A percentile compares a stretch with the other conserved stretches of the same genome.
Conservation (phyloP, 495 filamentous ascomycete genomes). For the Trichoderma gamsii region DNA sequence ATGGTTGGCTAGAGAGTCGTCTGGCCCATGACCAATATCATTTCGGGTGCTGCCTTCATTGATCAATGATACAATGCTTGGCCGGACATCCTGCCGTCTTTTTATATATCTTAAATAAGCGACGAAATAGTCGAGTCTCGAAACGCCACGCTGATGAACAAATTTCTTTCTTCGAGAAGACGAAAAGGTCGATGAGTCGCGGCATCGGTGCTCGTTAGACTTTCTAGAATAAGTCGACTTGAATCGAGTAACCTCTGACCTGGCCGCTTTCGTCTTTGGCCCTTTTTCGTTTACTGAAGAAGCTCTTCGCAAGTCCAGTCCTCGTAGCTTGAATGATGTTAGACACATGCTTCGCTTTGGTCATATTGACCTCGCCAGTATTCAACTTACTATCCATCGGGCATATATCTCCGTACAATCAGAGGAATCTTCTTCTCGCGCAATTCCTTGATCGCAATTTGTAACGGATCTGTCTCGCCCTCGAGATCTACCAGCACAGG, state of each 20-base stretch:
- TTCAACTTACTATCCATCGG: conserved; percentile 85
- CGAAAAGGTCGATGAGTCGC: background rate
- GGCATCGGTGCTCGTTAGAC: background rate
- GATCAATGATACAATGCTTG: background rate
- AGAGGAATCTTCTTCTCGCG: conserved; percentile 97
- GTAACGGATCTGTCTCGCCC: conserved; percentile 93
- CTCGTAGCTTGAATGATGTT: conserved; percentile 66
- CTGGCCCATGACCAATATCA: background rate
- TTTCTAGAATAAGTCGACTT: background rate
- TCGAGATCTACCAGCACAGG: conserved; percentile 94
- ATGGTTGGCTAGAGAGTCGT: background rate
- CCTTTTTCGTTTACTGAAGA: conserved; percentile 38
- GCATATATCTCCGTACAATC: conserved; percentile 88
- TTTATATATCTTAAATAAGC: background rate
- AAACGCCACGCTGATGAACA: conserved; percentile 12
- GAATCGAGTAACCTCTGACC: background rate
- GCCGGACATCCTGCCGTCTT: background rate
- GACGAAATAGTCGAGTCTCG: background rate
- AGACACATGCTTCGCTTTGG: conserved; percentile 6
- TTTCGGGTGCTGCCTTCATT: background rate
- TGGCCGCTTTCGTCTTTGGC: background rate
- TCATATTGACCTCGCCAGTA: background rate
- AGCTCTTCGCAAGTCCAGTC: conserved; percentile 99
- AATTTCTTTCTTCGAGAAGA: background rate
- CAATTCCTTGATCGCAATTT: conserved; percentile 95